These are phyloP conservation scores for Naegleria fowleri DNA, from an alignment of 208 protist genomes.

Conservation along the genomic window DNA sequence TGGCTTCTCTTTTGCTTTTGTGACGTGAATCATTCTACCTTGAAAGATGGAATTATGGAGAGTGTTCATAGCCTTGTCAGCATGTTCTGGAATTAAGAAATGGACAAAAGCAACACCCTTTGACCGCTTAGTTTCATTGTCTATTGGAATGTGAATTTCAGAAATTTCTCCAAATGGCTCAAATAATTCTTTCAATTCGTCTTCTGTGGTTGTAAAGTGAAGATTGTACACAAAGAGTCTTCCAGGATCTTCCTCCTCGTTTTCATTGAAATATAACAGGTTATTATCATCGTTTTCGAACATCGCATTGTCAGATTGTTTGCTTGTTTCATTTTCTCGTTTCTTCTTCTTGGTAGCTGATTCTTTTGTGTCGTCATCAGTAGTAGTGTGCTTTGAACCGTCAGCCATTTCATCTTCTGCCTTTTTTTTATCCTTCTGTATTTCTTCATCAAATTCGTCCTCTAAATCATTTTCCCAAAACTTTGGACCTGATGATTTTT, in stretches of 20 bases:
- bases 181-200: conserved; percentile 58
- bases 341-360: background rate
- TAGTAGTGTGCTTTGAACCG: conserved; percentile 2
- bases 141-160: conserved; percentile 57
- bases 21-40: conserved; percentile 34
- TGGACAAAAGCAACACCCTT: conserved; percentile 61
- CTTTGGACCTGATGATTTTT: background rate
- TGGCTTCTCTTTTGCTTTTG: background rate
- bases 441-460: conserved; percentile 7
- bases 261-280: conserved; percentile 1
- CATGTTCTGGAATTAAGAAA: conserved; percentile 59
- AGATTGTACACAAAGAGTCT: conserved; percentile 73
- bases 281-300: conserved; percentile 25
- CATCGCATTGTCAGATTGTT: background rate
- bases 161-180: conserved; percentile 50
- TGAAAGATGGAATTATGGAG: conserved; percentile 58
- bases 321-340: background rate
- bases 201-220: conserved; percentile 55
- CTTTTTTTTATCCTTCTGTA: conserved; percentile 25
- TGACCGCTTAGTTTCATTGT: conserved; percentile 50
- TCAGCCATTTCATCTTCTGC: conserved; percentile 14
- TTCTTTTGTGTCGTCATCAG: conserved; percentile 8
- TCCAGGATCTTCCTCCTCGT: conserved; percentile 33
- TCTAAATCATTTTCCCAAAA: conserved; percentile 22
- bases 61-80: conserved; percentile 41